Percentiles rank a stretch among this genome's conserved stretches.
Evolutionary conservation across 2,329 filamentous ascomycete genomes (phyloP).

Genomic region (Elsinoe australis): DNA sequence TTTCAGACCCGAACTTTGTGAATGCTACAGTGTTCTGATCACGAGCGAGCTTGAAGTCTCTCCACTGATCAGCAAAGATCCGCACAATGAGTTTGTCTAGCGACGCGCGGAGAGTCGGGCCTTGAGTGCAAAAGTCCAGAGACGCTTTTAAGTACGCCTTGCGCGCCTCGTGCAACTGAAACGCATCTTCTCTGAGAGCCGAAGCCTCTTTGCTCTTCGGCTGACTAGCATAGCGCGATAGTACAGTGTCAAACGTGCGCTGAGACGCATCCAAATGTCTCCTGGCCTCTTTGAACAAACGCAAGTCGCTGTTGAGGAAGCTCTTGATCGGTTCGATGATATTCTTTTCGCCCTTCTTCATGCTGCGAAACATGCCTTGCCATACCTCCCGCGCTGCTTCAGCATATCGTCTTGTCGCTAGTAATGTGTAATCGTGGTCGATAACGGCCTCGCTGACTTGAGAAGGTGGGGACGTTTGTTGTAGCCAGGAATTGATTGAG

Average conservation of each 20-base stretch:
- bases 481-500: conserved; percentile 67
- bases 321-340: conserved; percentile 73
- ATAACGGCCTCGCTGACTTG: conserved; percentile 74
- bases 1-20: conserved; percentile 63
- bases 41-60: conserved; percentile 67
- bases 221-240: conserved; percentile 75
- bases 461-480: conserved; percentile 64
- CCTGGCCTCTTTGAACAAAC: conserved; percentile 77
- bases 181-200: conserved; percentile 85
- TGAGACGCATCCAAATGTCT: conserved; percentile 70
- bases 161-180: conserved; percentile 85
- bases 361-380: conserved; percentile 63
- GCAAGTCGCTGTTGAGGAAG: conserved; percentile 73
- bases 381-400: conserved; percentile 86
- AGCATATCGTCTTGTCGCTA: conserved; percentile 75
- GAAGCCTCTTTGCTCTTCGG: conserved; percentile 92
- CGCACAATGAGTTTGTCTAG: conserved; percentile 81
- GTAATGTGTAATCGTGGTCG: conserved; percentile 89
- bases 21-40: conserved; percentile 57
- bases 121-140: conserved; percentile 85
- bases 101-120: conserved; percentile 73
- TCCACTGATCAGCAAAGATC: conserved; percentile 79
- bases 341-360: conserved; percentile 68
- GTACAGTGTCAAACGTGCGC: conserved; percentile 71
- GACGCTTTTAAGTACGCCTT: conserved; percentile 86